These are phyloP conservation scores for Morella rubra DNA, from an alignment of 306 rosid species.

Conservation along the genomic window DNA sequence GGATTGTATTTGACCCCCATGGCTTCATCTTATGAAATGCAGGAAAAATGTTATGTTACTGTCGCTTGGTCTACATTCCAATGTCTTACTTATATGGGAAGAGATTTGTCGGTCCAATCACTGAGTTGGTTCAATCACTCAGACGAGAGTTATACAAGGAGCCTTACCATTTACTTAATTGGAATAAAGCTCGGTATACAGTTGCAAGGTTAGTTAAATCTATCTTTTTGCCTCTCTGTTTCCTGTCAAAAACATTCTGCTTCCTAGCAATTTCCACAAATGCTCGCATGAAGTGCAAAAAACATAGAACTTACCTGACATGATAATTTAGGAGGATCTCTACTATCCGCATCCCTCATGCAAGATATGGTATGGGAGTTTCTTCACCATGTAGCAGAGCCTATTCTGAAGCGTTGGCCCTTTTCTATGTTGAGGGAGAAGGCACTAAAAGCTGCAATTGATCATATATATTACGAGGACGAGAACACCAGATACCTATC, in stretches of 20 bases:
- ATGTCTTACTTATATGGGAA: slow-evolving; percentile 75
- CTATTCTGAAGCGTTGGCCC: slow-evolving; percentile 61
- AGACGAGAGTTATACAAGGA: slow-evolving; percentile 46
- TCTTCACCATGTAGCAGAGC: slow-evolving; percentile 61
- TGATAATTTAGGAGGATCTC: slow-evolving; percentile 60
- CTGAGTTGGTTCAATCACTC: slow-evolving; percentile 34
- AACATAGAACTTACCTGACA: not conserved
- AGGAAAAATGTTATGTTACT: slow-evolving; percentile 71
- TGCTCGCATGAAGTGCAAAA: not conserved
- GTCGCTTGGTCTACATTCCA: slow-evolving; percentile 72
- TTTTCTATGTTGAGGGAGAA: slow-evolving; percentile 46
- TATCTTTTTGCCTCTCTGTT: not conserved
- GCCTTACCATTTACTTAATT: slow-evolving; percentile 45
- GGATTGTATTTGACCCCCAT: too few relatives aligned
- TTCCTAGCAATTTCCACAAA: not conserved
- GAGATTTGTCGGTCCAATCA: slow-evolving; percentile 62
- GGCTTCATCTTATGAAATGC: slow-evolving; percentile 3
- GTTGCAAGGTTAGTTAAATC: slow-evolving; percentile 41
- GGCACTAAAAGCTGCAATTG: slow-evolving; percentile 52
- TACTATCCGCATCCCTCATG: slow-evolving; percentile 61
- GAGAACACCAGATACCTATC: slow-evolving; percentile 61
- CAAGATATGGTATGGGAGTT: slow-evolving; percentile 70
- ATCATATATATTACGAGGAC: slow-evolving; percentile 62
- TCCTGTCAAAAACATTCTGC: not conserved
- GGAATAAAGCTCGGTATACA: slow-evolving; percentile 43